Percentiles rank a stretch among this genome's conserved stretches.
These are phyloP conservation scores for Ceratocystis eucalypticola DNA, from an alignment of 2,329 filamentous ascomycete species.

Conservation along the genomic window DNA sequence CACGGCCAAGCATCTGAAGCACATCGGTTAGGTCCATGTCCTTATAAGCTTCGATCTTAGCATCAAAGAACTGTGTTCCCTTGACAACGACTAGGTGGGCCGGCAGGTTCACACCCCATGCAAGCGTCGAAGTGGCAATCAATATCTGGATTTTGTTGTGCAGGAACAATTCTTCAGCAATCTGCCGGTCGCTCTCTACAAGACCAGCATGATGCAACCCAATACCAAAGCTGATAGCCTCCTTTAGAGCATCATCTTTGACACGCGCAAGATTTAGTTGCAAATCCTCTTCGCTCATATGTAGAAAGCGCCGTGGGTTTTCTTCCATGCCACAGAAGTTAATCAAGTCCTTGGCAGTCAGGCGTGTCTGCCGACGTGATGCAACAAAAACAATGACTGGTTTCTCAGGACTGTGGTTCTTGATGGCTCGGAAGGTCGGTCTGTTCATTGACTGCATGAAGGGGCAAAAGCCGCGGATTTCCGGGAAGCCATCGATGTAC, in stretches of 20 bases:
- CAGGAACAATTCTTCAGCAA: conserved; percentile 87
- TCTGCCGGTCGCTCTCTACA: conserved; percentile 80
- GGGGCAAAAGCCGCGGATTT: conserved; percentile 88
- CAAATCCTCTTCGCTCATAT: conserved; percentile 89
- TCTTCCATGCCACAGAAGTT: conserved; percentile 98
- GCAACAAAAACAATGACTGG: conserved; percentile 98
- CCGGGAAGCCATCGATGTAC: conserved; percentile 94
- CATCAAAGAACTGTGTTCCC: conserved; percentile 95
- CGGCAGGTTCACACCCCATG: conserved; percentile 95
- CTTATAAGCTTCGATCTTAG: conserved; percentile 92
- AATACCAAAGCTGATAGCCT: conserved; percentile 94
- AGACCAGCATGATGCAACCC: conserved; percentile 94
- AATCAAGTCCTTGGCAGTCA: conserved; percentile 92
- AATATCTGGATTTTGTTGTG: conserved; percentile 98
- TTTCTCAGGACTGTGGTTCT: conserved; percentile 89
- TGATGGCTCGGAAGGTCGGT: conserved; percentile 90
- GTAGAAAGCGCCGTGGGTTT: conserved; percentile 81
- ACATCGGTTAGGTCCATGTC: conserved; percentile 99
- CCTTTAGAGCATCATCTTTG: conserved; percentile 82
- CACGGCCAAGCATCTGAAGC: conserved; percentile 91
- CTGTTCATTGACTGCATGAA: conserved; percentile 99
- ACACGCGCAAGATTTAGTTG: conserved; percentile 76
- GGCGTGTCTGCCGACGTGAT: conserved; percentile 81
- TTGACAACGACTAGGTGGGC: conserved; percentile 96
- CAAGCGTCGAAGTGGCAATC: conserved; percentile 86